Base-by-base conservation (phyloP, 306 rosid species). In the Quercus glauca region DNA sequence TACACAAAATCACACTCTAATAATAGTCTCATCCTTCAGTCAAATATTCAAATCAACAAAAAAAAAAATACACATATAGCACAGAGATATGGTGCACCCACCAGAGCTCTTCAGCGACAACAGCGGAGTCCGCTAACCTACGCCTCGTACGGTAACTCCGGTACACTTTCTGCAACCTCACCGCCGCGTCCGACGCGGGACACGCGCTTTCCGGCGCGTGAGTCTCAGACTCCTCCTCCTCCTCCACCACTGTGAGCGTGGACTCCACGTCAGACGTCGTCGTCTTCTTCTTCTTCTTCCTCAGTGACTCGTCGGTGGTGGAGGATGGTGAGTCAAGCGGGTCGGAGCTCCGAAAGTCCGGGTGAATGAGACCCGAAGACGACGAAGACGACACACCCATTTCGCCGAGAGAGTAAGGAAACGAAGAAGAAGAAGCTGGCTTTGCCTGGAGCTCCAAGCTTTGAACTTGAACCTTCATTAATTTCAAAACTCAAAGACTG, bases 61-160 rank as follows among this genome's bases (percentile, higher is more conserved):
- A 23, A 23, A 23, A 23, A 23, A 23, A 23, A 35, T 35, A 6
- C 0, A 35, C 1, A 37, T 59, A 14, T 10, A 31, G 23, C 13
- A 43, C 19, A 14, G 29, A 23, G 21, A 33, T 29, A 55, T 5
- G 58, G 76, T 68, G 81, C 73, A 61, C 88, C 70, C 18, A 92
- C 98, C 98, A 94, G 3, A 91, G 92, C 80, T 94, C 97, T 75
- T 94, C 98, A 0, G 91, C 98, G 28, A 94, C 94, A 73, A 94
- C 92, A 75, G 98, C 98, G 75, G 97, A 84, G 86, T 94, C 98
- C 6, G 98, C 98, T 63, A 94, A 81, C 82, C 92, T 87, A 20
- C 98, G 96, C 35, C 98, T 93, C 4, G 97, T 92, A 17, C 96
- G 98, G 79, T 94, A 92, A 56, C 98, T 89, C 79, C 97, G 83